Evolutionary conservation across 2,329 filamentous ascomycete species (phyloP).

Genomic region (Pseudogymnoascus sp.): DNA sequence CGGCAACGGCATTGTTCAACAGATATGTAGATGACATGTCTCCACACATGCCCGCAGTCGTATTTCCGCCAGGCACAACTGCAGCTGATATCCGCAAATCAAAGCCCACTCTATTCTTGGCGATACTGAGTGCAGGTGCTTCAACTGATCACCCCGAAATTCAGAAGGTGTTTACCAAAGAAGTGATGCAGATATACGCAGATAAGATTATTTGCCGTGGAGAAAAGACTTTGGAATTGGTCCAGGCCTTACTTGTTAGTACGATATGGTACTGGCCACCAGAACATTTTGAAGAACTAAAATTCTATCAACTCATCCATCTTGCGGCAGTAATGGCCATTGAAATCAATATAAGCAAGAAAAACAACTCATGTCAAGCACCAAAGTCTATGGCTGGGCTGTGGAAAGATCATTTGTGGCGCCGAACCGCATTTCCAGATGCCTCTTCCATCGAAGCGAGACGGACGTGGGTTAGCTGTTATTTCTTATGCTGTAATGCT

Average conservation of each 20-base stretch:
- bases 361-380: constrained; percentile 20
- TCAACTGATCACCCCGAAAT: constrained; percentile 42
- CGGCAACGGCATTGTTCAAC: constrained; percentile 46
- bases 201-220: constrained; percentile 39
- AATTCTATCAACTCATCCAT: constrained; percentile 44
- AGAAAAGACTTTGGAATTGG: constrained; percentile 42
- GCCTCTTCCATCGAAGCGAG: constrained; percentile 28
- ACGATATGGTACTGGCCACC: constrained; percentile 43
- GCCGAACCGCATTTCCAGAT: constrained; percentile 30
- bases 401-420: constrained; percentile 35
- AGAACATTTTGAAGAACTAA: constrained; percentile 37
- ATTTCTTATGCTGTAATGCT: constrained; percentile 32
- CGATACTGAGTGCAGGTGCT: constrained; percentile 55
- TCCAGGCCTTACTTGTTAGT: constrained; percentile 41
- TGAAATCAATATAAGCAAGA: constrained; percentile 30
- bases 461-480: constrained; percentile 29
- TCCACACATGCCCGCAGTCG: constrained; percentile 52
- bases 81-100: constrained; percentile 46
- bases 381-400: constrained; percentile 32
- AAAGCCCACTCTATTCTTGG: constrained; percentile 60
- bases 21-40: constrained; percentile 53
- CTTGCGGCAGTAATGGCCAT: constrained; percentile 42
- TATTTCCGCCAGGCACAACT: constrained; percentile 47
- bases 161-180: constrained; percentile 37
- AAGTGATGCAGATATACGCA: constrained; percentile 40